Evolutionary conservation across 2,329 filamentous ascomycete species (phyloP), one percentile per base, ranked within the genome.

Genomic region (Neopestalotiopsis sp.): DNA sequence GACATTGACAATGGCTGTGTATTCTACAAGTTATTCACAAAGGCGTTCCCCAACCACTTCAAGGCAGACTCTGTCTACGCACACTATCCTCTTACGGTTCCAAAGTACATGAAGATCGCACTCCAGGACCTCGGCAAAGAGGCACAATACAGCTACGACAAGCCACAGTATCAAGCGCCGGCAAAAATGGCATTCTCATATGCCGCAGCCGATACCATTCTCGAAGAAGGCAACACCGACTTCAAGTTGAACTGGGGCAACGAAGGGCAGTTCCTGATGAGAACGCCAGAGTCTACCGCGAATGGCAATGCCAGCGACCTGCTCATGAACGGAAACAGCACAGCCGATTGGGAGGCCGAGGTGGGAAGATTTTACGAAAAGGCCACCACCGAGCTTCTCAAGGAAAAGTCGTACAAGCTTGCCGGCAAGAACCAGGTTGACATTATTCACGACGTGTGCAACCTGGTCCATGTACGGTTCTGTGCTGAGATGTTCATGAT

Each of bases 11-110:
- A 91, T 72, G 90, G 90, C 24, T 89, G 87, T 73, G 86, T 92
- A 4, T 86, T 91, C 77, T 90, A 91, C 80, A 92, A 92, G 80
- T 82, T 92, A 68, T 85, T 91, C 72, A 81, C 88, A 34, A 86
- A 87, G 45, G 88, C 89, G 9, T 91, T 92, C 79, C 90, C 90
- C 2, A 83, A 88, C 71, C 85, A 89, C 74, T 91, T 91, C 81
- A 85, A 85, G 73, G 77, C 81, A 34, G 88, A 70, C 24, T 65
- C 59, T 0, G 66, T 70, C 14, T 70, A 70, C 30, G 68, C 68
- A 4, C 65, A 67, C 65, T 69, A 64, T 45, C 68, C 68, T 17
- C 56, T 69, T 24, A 61, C 59, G 1, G 61, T 70, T 10, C 68
- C 68, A 3, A 61, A 61, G 32, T 61, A 61, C 9, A 61, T 61